Conservation (phyloP, 768 basidiomycete species). For the Calocybe cyanea region DNA sequence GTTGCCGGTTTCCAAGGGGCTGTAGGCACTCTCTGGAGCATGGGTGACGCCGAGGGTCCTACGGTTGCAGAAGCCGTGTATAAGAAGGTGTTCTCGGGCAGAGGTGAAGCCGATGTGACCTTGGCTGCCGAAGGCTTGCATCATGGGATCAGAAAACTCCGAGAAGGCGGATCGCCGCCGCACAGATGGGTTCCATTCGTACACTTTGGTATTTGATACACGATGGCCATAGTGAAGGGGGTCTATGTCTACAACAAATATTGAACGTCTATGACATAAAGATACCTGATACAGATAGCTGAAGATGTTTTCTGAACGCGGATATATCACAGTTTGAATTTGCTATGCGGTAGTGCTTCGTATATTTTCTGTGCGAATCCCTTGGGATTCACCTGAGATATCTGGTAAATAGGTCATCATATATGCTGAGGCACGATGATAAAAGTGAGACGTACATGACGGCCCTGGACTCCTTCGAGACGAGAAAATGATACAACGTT, state of each 20-base stretch:
- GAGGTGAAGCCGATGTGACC: conserved; percentile 2
- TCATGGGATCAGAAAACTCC: conserved; percentile 7
- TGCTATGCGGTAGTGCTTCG: conserved; percentile 27
- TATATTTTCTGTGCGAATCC: conserved; percentile 31
- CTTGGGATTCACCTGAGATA: conserved; percentile 27
- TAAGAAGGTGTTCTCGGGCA: conserved; percentile 7
- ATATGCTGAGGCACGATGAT: not conserved
- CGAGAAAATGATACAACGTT: conserved; percentile 34
- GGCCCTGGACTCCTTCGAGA: conserved; percentile 37
- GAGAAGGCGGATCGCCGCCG: conserved; percentile 2
- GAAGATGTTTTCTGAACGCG: too few species aligned
- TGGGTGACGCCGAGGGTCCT: conserved; percentile 15
- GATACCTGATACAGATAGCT: too few species aligned
- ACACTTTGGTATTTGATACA: conserved; percentile 10
- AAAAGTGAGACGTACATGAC: conserved; percentile 29
- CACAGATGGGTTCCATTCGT: conserved; percentile 16
- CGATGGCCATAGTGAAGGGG: too few species aligned
- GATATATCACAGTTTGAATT: conserved; percentile 13
- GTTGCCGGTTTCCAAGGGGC: conserved; percentile 20
- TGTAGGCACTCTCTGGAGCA: conserved; percentile 22
- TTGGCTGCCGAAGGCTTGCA: conserved; percentile 15
- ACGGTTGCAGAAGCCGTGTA: conserved; percentile 13
- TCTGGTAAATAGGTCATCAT: conserved; percentile 12
- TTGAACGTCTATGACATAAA: too few species aligned
- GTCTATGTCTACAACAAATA: too few species aligned